Evolutionary conservation across 2,329 filamentous ascomycete genomes (phyloP).

Genomic region (Stagonosporopsis cucurbitacearum): DNA sequence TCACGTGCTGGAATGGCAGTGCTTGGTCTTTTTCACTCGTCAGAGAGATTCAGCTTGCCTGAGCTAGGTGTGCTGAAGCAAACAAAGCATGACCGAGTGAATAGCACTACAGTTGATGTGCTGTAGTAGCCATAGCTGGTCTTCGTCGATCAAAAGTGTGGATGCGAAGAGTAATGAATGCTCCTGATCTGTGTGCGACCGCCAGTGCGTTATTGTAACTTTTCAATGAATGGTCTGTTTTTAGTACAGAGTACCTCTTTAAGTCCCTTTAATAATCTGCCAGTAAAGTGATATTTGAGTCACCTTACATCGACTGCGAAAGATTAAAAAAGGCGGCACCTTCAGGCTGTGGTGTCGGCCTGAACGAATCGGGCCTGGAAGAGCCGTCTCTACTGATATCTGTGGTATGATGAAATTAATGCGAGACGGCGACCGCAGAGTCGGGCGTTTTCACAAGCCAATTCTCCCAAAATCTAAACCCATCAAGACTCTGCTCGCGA

Average conservation of each 20-base stretch:
- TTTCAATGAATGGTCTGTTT: too few relatives aligned
- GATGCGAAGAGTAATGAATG: too few relatives aligned
- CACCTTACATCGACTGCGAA: background rate
- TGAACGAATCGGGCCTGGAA: background rate
- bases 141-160: too few relatives aligned
- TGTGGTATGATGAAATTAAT: background rate
- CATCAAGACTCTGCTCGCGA: constrained; percentile 90
- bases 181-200: too few relatives aligned
- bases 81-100: too few relatives aligned
- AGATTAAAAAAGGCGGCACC: background rate
- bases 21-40: too few relatives aligned
- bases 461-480: constrained; percentile 93
- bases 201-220: too few relatives aligned
- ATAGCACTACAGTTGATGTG: too few relatives aligned
- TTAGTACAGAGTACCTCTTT: background rate
- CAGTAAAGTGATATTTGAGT: background rate
- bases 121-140: too few relatives aligned
- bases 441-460: constrained; percentile 42
- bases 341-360: background rate
- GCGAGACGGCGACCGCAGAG: background rate
- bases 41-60: too few relatives aligned
- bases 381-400: background rate
- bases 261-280: background rate
- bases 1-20: too few relatives aligned
- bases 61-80: too few relatives aligned